Evolutionary conservation across 129 eudicot species (phyloP).

Genomic region (Solidago caesia): DNA sequence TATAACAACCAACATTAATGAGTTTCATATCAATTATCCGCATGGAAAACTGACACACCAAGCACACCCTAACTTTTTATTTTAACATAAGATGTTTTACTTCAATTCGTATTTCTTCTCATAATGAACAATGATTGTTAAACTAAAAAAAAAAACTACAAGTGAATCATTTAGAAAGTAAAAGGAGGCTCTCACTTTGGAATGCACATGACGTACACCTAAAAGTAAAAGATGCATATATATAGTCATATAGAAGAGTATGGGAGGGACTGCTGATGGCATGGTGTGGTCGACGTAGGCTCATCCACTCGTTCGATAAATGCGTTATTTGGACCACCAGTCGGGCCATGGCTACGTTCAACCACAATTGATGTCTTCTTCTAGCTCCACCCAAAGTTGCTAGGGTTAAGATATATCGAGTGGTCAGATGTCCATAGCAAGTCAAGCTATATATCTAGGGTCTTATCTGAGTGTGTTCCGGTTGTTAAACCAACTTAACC

Average conservation of each 20-base stretch:
- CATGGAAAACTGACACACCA: too few species aligned
- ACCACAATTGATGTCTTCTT: conserved; percentile 19
- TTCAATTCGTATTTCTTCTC: too few species aligned
- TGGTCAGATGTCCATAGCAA: not conserved
- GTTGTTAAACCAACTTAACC: not conserved
- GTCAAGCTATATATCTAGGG: conserved; percentile 18
- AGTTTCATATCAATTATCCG: too few species aligned
- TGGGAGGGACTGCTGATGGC: not conserved
- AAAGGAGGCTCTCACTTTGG: not conserved
- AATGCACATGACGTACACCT: conserved; percentile 4
- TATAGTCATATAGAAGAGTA: conserved; percentile 12
- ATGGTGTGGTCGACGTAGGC: conserved; percentile 10
- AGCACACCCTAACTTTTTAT: too few species aligned
- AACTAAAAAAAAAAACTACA: not conserved
- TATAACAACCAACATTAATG: too few species aligned
- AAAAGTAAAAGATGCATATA: conserved; percentile 17
- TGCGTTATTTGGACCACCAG: conserved; percentile 35
- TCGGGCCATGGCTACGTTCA: conserved; percentile 9
- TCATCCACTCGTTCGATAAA: conserved; percentile 21
- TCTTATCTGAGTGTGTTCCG: not conserved
- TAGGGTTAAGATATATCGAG: not conserved
- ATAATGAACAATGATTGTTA: too few species aligned
- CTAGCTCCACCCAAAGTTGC: not conserved
- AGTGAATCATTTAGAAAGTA: not conserved
- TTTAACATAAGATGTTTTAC: too few species aligned